These are phyloP conservation scores for Phytopythium litorale DNA, from an alignment of 352 stramenopile species.

Conservation along the genomic window DNA sequence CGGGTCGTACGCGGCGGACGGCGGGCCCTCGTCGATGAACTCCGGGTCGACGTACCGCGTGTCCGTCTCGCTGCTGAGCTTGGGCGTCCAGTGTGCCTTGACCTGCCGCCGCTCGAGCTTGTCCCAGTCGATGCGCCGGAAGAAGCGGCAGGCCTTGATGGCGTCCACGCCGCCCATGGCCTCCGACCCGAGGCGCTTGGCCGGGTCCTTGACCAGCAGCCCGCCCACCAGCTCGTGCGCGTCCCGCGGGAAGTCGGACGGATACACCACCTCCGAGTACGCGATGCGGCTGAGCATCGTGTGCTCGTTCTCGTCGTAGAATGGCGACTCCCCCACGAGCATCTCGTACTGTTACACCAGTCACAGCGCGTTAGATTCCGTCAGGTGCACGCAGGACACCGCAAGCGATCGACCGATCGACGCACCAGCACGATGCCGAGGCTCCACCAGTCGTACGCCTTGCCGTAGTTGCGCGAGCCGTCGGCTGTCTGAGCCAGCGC, in stretches of 20 bases:
- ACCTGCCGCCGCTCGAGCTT: constrained; percentile 66
- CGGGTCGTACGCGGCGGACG: constrained; percentile 76
- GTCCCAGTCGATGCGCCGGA: constrained; percentile 72
- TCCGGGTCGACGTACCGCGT: constrained; percentile 87
- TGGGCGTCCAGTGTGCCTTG: constrained; percentile 77
- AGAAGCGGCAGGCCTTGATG: constrained; percentile 77
- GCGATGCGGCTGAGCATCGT: constrained; percentile 86
- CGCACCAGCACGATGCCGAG: constrained; percentile 82
- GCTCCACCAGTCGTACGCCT: constrained; percentile 89
- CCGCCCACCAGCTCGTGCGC: constrained; percentile 73
- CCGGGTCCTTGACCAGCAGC: constrained; percentile 71
- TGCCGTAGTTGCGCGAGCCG: constrained; percentile 81
- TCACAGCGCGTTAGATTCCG: background rate
- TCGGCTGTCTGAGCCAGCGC: constrained; percentile 78
- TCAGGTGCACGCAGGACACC: constrained; percentile 4
- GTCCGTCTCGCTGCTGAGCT: constrained; percentile 81
- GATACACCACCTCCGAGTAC: constrained; percentile 73
- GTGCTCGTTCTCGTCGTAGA: constrained; percentile 89
- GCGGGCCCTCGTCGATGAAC: constrained; percentile 84
- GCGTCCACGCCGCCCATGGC: constrained; percentile 55
- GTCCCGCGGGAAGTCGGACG: constrained; percentile 68
- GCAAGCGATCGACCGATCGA: constrained; percentile 9
- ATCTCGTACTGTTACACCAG: constrained; percentile 69
- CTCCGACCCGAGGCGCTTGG: constrained; percentile 61
- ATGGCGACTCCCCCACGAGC: constrained; percentile 81